Evolutionary conservation across 768 basidiomycete species (phyloP), one percentile per base, ranked within the genome.

Genomic region (Gautieria morchelliformis): DNA sequence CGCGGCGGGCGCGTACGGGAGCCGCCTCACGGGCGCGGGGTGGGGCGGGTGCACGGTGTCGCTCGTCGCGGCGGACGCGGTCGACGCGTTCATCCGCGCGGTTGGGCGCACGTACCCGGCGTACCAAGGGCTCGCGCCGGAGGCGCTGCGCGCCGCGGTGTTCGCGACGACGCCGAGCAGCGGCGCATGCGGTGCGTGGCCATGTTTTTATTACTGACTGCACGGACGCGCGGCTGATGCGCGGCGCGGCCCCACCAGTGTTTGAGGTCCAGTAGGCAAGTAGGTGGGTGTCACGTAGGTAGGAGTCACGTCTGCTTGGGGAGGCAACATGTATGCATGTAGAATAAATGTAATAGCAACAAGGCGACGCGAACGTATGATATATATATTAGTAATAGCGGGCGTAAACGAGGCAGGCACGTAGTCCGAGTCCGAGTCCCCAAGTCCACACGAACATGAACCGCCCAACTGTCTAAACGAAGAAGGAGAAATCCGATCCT

Each of bases 1-100:
- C 50, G 72, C 78, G 17, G 81, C 84, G 1, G 92, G 92, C 15
- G 89, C 90, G 4, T 79, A 83, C 61, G 93, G 92, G 6, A 84
- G 84, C 62, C 79, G 92, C 24, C 73, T 93, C n/a, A 94, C 93
- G 19, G 89, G 89, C 30, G 91, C 91, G 0, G 91, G 90, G 4
- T 95, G 91, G 91, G 93, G 93, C 39, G 92, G 92, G 5, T 93
- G 90, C 64, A 87, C 87, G 0, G 85, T 93, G 20, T 90, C 88
- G 7, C 77, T 93, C 19, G 84, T 93, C 15, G 76, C 80, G 7
- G 84, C 86, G 64, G 68, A 72, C 19, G 64, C 79, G 45, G 87
- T 88, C 2, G 75, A 78, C 0, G 59, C 63, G 8, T 93, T 94
- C 67, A 84, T 92, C 46, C 65, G 71, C 60, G 74, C 75, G 61